phyloP scores from a whole-genome alignment of 1,284 basidiomycete genomes.

The Microbotryomycetes sp. region DNA sequence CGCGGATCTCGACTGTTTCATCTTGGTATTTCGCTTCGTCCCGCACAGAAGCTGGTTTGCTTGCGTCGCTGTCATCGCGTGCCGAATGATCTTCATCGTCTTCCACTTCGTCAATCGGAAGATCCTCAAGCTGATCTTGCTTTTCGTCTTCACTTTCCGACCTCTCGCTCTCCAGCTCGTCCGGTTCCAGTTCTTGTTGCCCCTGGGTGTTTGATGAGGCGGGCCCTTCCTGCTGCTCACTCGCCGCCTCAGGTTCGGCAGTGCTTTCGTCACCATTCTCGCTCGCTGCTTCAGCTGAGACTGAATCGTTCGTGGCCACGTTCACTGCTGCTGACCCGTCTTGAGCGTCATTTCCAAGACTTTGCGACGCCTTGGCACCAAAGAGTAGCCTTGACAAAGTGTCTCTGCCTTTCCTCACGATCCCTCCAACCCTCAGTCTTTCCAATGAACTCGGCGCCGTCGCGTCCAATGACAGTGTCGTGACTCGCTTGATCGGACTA shows the following conservation, averaged over 20 bases:
- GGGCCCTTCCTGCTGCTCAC: too few relatives aligned
- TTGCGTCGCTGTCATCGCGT: background rate
- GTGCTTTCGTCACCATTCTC: background rate
- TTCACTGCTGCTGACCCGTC: too few relatives aligned
- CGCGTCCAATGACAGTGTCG: background rate
- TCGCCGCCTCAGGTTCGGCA: background rate
- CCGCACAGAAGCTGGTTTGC: background rate
- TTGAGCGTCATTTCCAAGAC: background rate
- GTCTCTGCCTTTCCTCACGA: background rate
- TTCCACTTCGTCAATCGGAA: too few relatives aligned
- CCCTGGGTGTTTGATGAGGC: too few relatives aligned
- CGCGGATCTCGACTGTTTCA: background rate
- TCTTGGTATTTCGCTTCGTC: background rate
- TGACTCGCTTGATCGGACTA: background rate
- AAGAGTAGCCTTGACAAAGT: background rate
- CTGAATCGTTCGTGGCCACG: too few relatives aligned
- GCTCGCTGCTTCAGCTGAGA: too few relatives aligned
- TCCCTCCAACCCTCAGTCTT: background rate
- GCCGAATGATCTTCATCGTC: background rate
- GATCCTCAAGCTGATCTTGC: background rate
- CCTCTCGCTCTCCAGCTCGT: too few relatives aligned
- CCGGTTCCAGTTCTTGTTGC: too few relatives aligned
- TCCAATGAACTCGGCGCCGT: too few relatives aligned
- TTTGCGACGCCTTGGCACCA: background rate
- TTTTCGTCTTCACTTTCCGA: too few relatives aligned